Base-by-base conservation (phyloP, 352 stramenopile species). In the Phytophthora sojae region DNA sequence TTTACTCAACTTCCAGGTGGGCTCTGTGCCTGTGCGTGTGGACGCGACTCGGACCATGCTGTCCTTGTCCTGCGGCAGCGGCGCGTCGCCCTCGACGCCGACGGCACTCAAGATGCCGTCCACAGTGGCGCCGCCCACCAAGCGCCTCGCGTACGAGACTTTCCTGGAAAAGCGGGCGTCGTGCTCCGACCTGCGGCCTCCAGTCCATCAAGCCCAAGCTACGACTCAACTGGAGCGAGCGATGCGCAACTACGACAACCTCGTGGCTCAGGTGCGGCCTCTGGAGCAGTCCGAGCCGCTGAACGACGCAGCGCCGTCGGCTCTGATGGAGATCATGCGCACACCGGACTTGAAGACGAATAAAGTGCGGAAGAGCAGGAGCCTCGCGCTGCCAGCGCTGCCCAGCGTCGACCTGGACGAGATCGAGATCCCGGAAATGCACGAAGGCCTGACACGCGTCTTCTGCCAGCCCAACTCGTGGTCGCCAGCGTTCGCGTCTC, bases 401-500 rank as follows among this genome's bases (percentile, higher is more conserved):
- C 60, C 47, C 47, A 78, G 50, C 53, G 63, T 77, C 1, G 74
- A 71, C 55, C 61, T 81, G 57, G 86, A 94, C 26, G 83, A 94
- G 55, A 78, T 91, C n/a, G 67, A 80, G 23, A 84, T 94, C 49
- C 85, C 88, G 1, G 83, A 92, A n/a, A 81, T 81, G 52, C 74
- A 92, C 51, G 76, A 91, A 56, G 85, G 75, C 45, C 57, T 91
- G 17, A 94, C 89, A 58, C 81, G 90, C 35, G 73, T 73, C 55
- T 95, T 92, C 35, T 94, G 83, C 21, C 73, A 81, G 35, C 85
- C 83, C 11, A 82, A 84, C 6, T 79, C 64, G 7, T 95, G 88
- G 88, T 95, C 88, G 19, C 80, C 83, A 0, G 82, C 82, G 23
- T 95, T 95, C 69, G 82, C 88, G 4, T 88, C 82, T 2, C 81